These are phyloP conservation scores for Protomyces gravidus DNA, from an alignment of 1,139 yeast genomes.

Conservation along the genomic window DNA sequence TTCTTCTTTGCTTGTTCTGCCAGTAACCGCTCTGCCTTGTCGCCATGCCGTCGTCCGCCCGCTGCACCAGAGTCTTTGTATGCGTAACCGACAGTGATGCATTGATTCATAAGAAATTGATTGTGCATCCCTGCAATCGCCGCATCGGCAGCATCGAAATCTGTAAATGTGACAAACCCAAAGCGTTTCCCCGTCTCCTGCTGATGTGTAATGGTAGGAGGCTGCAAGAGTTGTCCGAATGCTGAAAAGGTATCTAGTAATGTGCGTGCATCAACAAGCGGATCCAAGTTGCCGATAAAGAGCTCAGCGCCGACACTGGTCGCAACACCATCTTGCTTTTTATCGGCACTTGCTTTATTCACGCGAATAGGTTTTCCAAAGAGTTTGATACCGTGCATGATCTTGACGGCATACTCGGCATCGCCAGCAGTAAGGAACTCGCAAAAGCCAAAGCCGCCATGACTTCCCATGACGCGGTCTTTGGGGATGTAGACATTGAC, in stretches of 20 bases:
- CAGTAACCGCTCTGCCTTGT: conserved; percentile 64
- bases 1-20: conserved; percentile 60
- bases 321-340: conserved; percentile 33
- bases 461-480: conserved; percentile 64
- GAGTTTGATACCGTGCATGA: conserved; percentile 60
- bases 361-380: conserved; percentile 63
- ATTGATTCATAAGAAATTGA: conserved; percentile 62
- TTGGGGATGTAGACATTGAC: conserved; percentile 67
- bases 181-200: conserved; percentile 56
- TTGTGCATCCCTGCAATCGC: conserved; percentile 71
- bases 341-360: conserved; percentile 48
- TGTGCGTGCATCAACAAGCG: conserved; percentile 60
- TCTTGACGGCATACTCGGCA: conserved; percentile 63
- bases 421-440: conserved; percentile 62
- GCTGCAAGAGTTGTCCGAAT: conserved; percentile 60
- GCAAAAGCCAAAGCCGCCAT: conserved; percentile 86
- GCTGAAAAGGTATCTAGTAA: conserved; percentile 58
- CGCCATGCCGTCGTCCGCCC: conserved; percentile 69
- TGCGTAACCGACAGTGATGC: conserved; percentile 64
- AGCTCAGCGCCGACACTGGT: conserved; percentile 70
- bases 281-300: conserved; percentile 68
- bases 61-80: conserved; percentile 48
- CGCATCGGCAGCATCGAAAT: conserved; percentile 64
- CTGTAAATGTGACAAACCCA: conserved; percentile 61
- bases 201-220: conserved; percentile 56